Conservation (phyloP, 805 yeast species). For the Starmerella potacharoeniae region DNA sequence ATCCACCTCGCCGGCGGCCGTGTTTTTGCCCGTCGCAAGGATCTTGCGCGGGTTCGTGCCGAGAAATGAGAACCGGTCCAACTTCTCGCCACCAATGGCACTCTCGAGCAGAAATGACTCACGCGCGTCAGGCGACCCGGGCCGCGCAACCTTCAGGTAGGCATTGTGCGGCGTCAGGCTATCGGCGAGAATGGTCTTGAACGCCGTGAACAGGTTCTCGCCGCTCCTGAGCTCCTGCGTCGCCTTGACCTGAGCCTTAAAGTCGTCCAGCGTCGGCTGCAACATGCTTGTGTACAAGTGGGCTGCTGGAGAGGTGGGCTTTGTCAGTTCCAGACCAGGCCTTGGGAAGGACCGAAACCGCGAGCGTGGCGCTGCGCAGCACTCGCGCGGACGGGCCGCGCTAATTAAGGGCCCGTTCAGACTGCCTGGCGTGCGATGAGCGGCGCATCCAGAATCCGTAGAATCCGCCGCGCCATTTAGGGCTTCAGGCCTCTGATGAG, state of each 20-base stretch:
- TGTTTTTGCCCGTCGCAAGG: slow-evolving; percentile 68
- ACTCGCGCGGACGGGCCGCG: too few species aligned
- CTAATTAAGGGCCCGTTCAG: too few species aligned
- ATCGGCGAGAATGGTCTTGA: slow-evolving; percentile 59
- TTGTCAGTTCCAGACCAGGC: not conserved
- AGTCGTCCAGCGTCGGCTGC: slow-evolving; percentile 43
- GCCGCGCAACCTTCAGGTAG: slow-evolving; percentile 67
- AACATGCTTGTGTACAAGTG: slow-evolving; percentile 21
- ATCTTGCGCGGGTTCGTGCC: slow-evolving; percentile 77
- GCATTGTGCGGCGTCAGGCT: slow-evolving; percentile 84
- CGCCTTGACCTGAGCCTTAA: slow-evolving; percentile 30
- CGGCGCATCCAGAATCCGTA: too few species aligned
- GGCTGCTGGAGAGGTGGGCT: not conserved
- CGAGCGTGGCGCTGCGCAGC: too few species aligned
- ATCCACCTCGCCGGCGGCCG: slow-evolving; percentile 51
- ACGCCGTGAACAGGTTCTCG: slow-evolving; percentile 74
- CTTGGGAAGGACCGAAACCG: not conserved
- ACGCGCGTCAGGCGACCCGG: slow-evolving; percentile 38
- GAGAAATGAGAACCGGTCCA: slow-evolving; percentile 83
- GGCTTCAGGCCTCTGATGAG: not conserved
- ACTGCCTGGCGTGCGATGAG: too few species aligned
- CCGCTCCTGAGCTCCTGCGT: slow-evolving; percentile 24
- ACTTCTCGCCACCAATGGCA: slow-evolving; percentile 77
- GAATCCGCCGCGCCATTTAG: not conserved
- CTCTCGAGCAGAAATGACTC: slow-evolving; percentile 80